phyloP scores from a whole-genome alignment of 78 protist genomes.

The Dictyostelium firmibasis region DNA sequence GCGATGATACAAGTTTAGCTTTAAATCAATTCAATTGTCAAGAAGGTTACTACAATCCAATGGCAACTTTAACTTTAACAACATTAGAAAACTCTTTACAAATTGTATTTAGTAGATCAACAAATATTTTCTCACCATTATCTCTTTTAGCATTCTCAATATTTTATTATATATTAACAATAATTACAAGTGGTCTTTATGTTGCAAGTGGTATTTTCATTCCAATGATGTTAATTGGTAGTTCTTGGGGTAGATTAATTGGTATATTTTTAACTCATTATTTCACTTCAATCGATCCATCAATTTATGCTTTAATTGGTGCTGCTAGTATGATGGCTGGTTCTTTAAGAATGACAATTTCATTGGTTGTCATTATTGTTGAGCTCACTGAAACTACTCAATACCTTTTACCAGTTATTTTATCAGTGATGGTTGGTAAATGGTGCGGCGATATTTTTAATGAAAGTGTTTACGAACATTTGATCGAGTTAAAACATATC shows the following conservation, averaged over 20 bases:
- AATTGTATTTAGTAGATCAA: conserved; percentile 62
- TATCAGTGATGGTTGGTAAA: conserved; percentile 85
- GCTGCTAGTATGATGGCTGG: conserved; percentile 93
- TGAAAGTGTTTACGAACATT: conserved; percentile 86
- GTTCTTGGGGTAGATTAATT: conserved; percentile 76
- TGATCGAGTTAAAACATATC: conserved; percentile 78
- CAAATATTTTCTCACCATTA: not conserved
- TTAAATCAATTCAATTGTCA: conserved; percentile 33
- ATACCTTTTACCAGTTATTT: conserved; percentile 85
- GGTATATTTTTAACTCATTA: conserved; percentile 32
- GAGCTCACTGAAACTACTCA: conserved; percentile 84
- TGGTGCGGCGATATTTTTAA: conserved; percentile 79
- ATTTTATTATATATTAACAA: not conserved
- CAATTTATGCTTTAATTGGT: conserved; percentile 91
- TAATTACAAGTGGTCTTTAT: conserved; percentile 26
- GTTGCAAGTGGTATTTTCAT: conserved; percentile 85
- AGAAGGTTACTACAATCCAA: conserved; percentile 82
- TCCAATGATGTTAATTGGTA: conserved; percentile 87
- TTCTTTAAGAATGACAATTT: conserved; percentile 91
- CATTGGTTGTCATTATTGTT: conserved; percentile 87
- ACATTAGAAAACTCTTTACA: conserved; percentile 65
- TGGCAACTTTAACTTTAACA: conserved; percentile 87
- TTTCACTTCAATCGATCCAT: conserved; percentile 44
- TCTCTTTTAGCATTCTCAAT: conserved; percentile 10
- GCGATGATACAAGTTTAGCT: not conserved